A percentile compares a stretch with the other conserved stretches of the same genome.
These are phyloP conservation scores for Suillus variegatus DNA, from an alignment of 768 basidiomycete species.

Conservation along the genomic window DNA sequence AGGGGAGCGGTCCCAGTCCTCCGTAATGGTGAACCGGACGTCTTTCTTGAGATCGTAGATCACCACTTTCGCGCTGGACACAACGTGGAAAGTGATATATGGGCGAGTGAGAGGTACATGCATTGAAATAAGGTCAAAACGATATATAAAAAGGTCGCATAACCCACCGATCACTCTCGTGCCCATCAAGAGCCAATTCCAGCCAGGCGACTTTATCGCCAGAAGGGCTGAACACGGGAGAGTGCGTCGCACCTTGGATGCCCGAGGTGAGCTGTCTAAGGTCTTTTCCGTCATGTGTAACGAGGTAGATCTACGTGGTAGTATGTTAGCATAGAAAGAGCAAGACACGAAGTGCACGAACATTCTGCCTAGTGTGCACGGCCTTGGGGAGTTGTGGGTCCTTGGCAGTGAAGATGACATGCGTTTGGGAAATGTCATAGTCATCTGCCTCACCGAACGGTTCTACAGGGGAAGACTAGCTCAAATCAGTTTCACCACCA, in stretches of 20 bases:
- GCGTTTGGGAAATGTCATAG: slow-evolving; percentile 68
- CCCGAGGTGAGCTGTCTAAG: slow-evolving; percentile 79
- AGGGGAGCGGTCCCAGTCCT: slow-evolving; percentile 85
- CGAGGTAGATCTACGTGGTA: slow-evolving; percentile 63
- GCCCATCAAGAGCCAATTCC: slow-evolving; percentile 84
- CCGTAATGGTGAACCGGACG: slow-evolving; percentile 73
- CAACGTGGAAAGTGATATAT: not conserved
- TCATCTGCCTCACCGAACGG: slow-evolving; percentile 86
- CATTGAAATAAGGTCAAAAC: slow-evolving; percentile 2
- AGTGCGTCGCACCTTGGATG: slow-evolving; percentile 78
- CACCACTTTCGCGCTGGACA: slow-evolving; percentile 67
- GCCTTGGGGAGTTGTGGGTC: slow-evolving; percentile 77
- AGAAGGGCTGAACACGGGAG: slow-evolving; percentile 65
- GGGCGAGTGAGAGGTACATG: not conserved
- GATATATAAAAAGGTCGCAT: not conserved
- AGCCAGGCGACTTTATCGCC: slow-evolving; percentile 85
- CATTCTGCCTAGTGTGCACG: slow-evolving; percentile 89
- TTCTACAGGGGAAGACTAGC: slow-evolving; percentile 72
- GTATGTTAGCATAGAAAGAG: slow-evolving; percentile 3
- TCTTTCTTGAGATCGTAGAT: slow-evolving; percentile 72
- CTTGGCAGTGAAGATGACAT: slow-evolving; percentile 85
- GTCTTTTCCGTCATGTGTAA: slow-evolving; percentile 53
- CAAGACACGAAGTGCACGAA: slow-evolving; percentile 29
- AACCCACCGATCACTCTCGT: slow-evolving; percentile 78
- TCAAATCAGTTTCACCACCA: not conserved